Evolutionary conservation across 805 yeast species (phyloP).

Genomic region (Priceomyces carsonii): DNA sequence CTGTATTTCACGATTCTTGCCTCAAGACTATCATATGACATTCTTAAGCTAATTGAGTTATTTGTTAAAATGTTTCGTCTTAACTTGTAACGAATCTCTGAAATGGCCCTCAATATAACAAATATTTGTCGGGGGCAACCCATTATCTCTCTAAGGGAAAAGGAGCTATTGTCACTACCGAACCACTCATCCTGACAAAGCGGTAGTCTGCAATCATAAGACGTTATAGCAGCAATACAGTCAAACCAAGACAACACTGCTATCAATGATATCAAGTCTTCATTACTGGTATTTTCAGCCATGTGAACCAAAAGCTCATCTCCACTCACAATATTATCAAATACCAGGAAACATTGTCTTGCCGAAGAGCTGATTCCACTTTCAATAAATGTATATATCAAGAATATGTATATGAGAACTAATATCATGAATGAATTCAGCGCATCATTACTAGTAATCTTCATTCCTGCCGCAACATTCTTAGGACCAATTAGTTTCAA

Average conservation of each 20-base stretch:
- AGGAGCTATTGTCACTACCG: conserved; percentile 40
- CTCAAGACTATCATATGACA: too few species aligned
- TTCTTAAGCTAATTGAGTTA: too few species aligned
- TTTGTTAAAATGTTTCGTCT: too few species aligned
- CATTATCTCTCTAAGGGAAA: conserved; percentile 54
- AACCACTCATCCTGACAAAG: conserved; percentile 55
- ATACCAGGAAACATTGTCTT: conserved; percentile 48
- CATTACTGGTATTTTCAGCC: conserved; percentile 42
- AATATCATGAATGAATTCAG: conserved; percentile 43
- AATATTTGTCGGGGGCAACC: conserved; percentile 65
- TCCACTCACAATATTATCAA: conserved; percentile 51
- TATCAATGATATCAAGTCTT: conserved; percentile 49
- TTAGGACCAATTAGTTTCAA: conserved; percentile 38
- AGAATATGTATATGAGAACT: conserved; percentile 53
- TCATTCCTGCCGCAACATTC: neutral
- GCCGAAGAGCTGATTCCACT: conserved; percentile 55
- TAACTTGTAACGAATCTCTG: too few species aligned
- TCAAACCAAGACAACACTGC: conserved; percentile 63
- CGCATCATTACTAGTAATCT: conserved; percentile 9
- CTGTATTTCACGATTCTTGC: too few species aligned
- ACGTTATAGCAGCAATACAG: conserved; percentile 54
- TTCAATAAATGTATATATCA: conserved; percentile 56
- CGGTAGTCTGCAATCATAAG: conserved; percentile 58
- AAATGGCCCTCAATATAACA: too few species aligned
- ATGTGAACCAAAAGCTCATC: conserved; percentile 39